Evolutionary conservation across 768 basidiomycete genomes (phyloP).

Genomic region (Tephrocybe sp.): DNA sequence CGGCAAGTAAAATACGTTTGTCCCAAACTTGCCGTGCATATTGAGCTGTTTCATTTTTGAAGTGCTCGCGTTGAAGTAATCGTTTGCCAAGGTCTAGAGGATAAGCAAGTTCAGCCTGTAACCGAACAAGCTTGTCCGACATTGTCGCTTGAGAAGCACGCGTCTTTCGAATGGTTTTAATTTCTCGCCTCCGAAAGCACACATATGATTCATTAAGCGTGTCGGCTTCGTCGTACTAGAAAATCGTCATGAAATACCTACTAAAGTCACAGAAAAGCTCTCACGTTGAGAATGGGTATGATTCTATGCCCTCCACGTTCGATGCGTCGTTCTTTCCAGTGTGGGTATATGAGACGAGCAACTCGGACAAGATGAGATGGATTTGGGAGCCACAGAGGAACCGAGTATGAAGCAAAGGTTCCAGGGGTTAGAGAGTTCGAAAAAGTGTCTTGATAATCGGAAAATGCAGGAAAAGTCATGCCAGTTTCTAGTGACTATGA

Average conservation of each 20-base stretch:
- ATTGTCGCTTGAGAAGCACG: slow-evolving; percentile 86
- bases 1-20: slow-evolving; percentile 66
- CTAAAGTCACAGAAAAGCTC: slow-evolving; percentile 23
- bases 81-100: slow-evolving; percentile 70
- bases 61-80: slow-evolving; percentile 66
- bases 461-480: slow-evolving; percentile 69
- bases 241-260: slow-evolving; percentile 1
- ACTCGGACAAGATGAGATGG: slow-evolving; percentile 62
- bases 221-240: slow-evolving; percentile 87
- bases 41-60: slow-evolving; percentile 64
- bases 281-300: slow-evolving; percentile 84
- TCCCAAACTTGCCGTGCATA: slow-evolving; percentile 72
- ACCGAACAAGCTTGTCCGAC: slow-evolving; percentile 83
- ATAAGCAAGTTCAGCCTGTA: slow-evolving; percentile 71
- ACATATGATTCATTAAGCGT: slow-evolving; percentile 90
- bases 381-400: slow-evolving; percentile 68
- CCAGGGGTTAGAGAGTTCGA: slow-evolving; percentile 54
- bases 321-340: slow-evolving; percentile 85
- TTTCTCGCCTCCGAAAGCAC: slow-evolving; percentile 93
- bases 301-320: slow-evolving; percentile 81
- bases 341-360: slow-evolving; percentile 74
- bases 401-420: slow-evolving; percentile 64
- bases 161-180: slow-evolving; percentile 91
- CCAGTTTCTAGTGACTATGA: slow-evolving; percentile 61
- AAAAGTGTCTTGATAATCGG: slow-evolving; percentile 72